Base-by-base conservation (phyloP, 768 basidiomycete species). In the Kwoniella sp. region DNA sequence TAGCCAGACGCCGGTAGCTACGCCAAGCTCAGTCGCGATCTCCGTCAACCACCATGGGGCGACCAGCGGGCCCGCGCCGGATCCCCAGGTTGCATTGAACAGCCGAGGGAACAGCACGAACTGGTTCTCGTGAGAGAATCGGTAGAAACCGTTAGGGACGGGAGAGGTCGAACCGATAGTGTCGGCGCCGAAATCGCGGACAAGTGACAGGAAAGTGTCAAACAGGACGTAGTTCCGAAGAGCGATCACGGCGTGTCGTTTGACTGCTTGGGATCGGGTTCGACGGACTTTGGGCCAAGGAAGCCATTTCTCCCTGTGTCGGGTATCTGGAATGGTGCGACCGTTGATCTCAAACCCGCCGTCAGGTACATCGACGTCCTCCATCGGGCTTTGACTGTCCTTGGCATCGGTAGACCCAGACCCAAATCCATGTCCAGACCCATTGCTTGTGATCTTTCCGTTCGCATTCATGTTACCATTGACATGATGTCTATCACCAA, bases 141-240 rank as follows among this genome's bases (percentile, higher is more conserved):
- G 61, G 23, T 69, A n/a, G 12, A 74, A n/a, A 1, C 72, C 63
- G 25, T 68, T 56, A 3, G 63, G 31, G 12, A 37, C 50, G 5
- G 64, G 67, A 8, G 13, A 5, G 3, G 66, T 58, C 25, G 63
- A 55, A 20, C 61, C 72, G 29, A 78, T 59, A 11, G 66, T 74
- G 7, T 58, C 47, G 4, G 25, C 5, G 12, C 65, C 76, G 34
- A 66, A 68, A n/a, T 52, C n/a, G 7, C 70, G 60, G 2, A 75
- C 55, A 22, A 74, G 61, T 13, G 51, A 48, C 15, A 75, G 34
- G 26, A 67, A 54, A n/a, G 70, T 66, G 54, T 78, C 73, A 59
- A 72, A 50, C 28, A 71, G 30, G 12, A 63, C n/a, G 37, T 71
- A 70, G 54, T 73, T 62, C 25, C 55, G 56, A 1, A 73, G 4